Evolutionary conservation across 257 asterid species (phyloP).

Genomic region (Solanum neorickii): DNA sequence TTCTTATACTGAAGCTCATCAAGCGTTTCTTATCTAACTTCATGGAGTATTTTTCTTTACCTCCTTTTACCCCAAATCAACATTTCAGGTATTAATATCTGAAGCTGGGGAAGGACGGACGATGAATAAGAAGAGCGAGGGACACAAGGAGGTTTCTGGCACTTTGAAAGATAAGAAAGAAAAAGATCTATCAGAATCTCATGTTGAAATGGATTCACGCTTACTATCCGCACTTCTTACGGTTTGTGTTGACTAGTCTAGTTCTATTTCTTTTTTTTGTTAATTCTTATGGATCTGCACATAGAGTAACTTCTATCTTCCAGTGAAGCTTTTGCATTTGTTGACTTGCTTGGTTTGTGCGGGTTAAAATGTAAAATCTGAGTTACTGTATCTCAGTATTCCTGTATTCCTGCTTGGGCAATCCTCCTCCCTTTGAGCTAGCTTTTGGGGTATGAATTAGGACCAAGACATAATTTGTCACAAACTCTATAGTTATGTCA

Average conservation of each 20-base stretch:
- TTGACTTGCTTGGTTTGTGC: neutral
- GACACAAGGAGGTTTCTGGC: slow-evolving; percentile 20
- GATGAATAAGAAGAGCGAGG: slow-evolving; percentile 12
- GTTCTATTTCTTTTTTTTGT: neutral
- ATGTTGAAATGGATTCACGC: slow-evolving; percentile 93
- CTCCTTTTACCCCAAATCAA: neutral
- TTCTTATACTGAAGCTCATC: neutral
- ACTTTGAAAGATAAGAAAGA: slow-evolving; percentile 30
- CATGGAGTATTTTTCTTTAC: neutral
- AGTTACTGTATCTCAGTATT: neutral
- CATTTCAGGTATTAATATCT: slow-evolving; percentile 69
- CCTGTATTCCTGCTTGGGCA: neutral
- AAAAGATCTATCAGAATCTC: slow-evolving; percentile 37
- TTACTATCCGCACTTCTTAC: slow-evolving; percentile 74
- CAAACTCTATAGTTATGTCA: neutral
- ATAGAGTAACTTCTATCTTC: neutral
- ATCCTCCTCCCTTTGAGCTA: neutral
- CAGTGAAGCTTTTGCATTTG: neutral
- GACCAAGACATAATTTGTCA: neutral
- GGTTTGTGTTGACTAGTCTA: slow-evolving; percentile 29
- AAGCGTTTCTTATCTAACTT: neutral
- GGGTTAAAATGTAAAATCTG: neutral
- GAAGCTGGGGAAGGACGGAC: slow-evolving; percentile 38
- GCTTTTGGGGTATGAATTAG: neutral
- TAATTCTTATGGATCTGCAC: neutral